Evolutionary conservation across 2,329 filamentous ascomycete genomes (phyloP).

Genomic region (Alternaria ventricosa): DNA sequence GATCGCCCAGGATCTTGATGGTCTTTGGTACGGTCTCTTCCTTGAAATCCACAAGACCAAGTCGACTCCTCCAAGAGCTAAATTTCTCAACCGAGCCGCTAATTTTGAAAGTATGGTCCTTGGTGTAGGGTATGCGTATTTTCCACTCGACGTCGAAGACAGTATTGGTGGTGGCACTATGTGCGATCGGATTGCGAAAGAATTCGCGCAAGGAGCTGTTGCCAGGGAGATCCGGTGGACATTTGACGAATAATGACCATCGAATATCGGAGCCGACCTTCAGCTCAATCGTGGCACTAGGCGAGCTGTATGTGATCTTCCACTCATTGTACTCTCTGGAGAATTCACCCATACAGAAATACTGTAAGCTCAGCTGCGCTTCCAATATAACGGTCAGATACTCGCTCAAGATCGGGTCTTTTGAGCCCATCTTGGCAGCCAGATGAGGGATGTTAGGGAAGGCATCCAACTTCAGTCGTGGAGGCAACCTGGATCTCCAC

Average conservation of each 20-base stretch:
- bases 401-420: not conserved
- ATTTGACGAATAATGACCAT: slow-evolving; percentile 58
- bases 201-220: slow-evolving; percentile 52
- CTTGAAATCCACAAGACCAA: slow-evolving; percentile 48
- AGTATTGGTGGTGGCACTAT: not conserved
- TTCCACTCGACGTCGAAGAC: slow-evolving; percentile 34
- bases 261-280: slow-evolving; percentile 43
- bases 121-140: slow-evolving; percentile 21
- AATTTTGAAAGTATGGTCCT: slow-evolving; percentile 23
- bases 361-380: slow-evolving; percentile 6
- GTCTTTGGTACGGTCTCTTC: slow-evolving; percentile 53
- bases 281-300: slow-evolving; percentile 50
- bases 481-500: slow-evolving; percentile 44
- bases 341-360: slow-evolving; percentile 27
- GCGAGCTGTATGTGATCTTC: slow-evolving; percentile 53
- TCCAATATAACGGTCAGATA: slow-evolving; percentile 18
- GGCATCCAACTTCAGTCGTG: slow-evolving; percentile 22
- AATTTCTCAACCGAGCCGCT: slow-evolving; percentile 19
- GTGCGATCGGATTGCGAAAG: slow-evolving; percentile 38
- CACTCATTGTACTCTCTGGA: slow-evolving; percentile 44
- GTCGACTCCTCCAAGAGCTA: slow-evolving; percentile 47
- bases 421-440: not conserved
- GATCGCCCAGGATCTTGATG: slow-evolving; percentile 51
- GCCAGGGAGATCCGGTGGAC: slow-evolving; percentile 47
- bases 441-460: slow-evolving; percentile 21